phyloP scores from a whole-genome alignment of 495 filamentous ascomycete species.

The Arthonia radiata region DNA sequence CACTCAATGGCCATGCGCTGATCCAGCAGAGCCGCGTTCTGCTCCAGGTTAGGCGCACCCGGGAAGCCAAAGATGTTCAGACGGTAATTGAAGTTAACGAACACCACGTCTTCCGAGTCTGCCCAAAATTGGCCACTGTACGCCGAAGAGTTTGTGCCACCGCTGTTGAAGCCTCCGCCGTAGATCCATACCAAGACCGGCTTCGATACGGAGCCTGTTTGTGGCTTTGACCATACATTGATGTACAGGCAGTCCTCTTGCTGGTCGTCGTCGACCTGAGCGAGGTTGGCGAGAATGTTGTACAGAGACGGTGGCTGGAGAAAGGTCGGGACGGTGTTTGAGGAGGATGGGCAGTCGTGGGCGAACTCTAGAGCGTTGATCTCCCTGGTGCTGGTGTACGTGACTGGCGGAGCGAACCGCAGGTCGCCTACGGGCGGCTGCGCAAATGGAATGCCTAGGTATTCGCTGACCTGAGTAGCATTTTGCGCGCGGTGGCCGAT shows the following conservation, averaged over 20 bases:
- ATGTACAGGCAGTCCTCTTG: constrained; percentile 23
- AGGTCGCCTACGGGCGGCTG: constrained; percentile 26
- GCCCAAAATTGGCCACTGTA: constrained; percentile 17
- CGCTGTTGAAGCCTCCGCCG: constrained; percentile 16
- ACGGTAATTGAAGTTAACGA: constrained; percentile 24
- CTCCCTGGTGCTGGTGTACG: constrained; percentile 6
- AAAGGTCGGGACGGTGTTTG: too few species aligned
- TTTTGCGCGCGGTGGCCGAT: constrained; percentile 19
- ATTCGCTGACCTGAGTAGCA: constrained; percentile 18
- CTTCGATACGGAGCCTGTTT: constrained; percentile 10
- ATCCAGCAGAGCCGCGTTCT: constrained; percentile 19
- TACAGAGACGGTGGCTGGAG: too few species aligned
- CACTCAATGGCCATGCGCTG: constrained; percentile 24
- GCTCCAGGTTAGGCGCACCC: constrained; percentile 13
- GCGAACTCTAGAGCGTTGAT: constrained; percentile 2
- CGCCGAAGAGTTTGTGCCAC: constrained; percentile 14
- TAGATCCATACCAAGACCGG: constrained; percentile 15
- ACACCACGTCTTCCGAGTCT: constrained; percentile 16
- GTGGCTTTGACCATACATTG: constrained; percentile 20
- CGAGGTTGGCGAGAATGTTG: background rate
- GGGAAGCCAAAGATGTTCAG: constrained; percentile 26
- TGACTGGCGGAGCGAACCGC: constrained; percentile 28
- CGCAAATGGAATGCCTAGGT: constrained; percentile 36
- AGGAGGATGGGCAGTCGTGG: background rate
- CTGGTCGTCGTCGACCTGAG: constrained; percentile 6